Evolutionary conservation across 2,329 filamentous ascomycete species (phyloP), one percentile per base, ranked within the genome.

Genomic region (Aspergillus novofumigatus): DNA sequence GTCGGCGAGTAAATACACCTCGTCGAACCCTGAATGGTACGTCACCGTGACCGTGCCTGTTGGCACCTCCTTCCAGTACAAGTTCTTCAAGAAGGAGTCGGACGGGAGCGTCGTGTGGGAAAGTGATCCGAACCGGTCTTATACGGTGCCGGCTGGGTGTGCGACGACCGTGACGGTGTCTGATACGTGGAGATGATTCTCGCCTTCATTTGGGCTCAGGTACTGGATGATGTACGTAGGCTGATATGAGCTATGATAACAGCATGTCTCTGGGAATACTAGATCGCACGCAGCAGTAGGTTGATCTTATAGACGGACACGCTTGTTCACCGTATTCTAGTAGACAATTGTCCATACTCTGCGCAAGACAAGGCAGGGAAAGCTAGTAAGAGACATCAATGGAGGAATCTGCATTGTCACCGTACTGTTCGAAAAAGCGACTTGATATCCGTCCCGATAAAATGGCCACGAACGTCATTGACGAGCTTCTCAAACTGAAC

Each of bases 51-150:
- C 73, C 1, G 71, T 91, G 17, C 72, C 77, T 0, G 78, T 83
- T 0, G 87, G 86, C 2, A 77, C 78, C 50, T 73, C 71, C 2
- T 76, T 91, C 47, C 66, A 85, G 74, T 91, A 90, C 71, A 90
- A 91, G 76, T 91, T 84, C 67, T 81, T 91, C 64, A 81, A 83
- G 51, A 80, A 54, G 14, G 49, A 78, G 57, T 66, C 72, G 1
- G 80, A 82, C 63, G 83, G 85, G 0, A 75, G 74, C 0, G 72
- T 88, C 8, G 78, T 73, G 2, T 91, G 88, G 87, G 88, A 91
- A 75, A 77, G 75, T 51, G 87, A 87, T 61, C 73, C 77, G 4
- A 78, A 80, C 59, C 69, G 75, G 28, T 65, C 56, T 26, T 79
- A 73, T 57, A 76, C 71, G 0, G 75, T 80, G 20, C 71, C 75